phyloP scores from a whole-genome alignment of 495 filamentous ascomycete genomes.

The Annulohypoxylon stygium region DNA sequence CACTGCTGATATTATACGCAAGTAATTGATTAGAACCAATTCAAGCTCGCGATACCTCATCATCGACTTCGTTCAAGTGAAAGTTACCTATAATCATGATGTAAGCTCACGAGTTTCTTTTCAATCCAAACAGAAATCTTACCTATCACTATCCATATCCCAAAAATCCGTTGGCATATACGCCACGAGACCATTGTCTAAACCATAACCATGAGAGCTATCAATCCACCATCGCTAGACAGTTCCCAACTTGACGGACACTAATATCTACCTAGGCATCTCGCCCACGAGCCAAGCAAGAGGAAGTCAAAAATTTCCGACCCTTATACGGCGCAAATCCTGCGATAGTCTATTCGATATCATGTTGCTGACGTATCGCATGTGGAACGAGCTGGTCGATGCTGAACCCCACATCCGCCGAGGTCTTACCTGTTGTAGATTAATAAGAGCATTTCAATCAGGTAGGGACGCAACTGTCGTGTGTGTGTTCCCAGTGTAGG shows the following conservation, averaged over 20 bases:
- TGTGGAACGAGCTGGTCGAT: not conserved
- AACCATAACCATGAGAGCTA: not conserved
- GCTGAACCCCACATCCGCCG: not conserved
- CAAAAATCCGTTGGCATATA: too few species aligned
- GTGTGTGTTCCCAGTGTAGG: slow-evolving; percentile 15
- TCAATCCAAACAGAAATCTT: too few species aligned
- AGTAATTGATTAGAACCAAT: too few species aligned
- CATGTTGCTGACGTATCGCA: not conserved
- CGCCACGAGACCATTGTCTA: not conserved
- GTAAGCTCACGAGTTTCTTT: too few species aligned
- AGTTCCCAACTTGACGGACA: not conserved
- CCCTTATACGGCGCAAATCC: not conserved
- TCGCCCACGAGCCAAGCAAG: not conserved
- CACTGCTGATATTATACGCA: too few species aligned
- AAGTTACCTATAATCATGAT: too few species aligned
- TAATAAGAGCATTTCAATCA: not conserved
- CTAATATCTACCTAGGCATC: slow-evolving; percentile 2
- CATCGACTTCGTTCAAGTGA: too few species aligned
- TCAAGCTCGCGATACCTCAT: too few species aligned
- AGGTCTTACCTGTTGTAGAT: slow-evolving; percentile 4
- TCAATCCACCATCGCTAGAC: not conserved
- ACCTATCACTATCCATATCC: too few species aligned
- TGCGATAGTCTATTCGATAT: not conserved
- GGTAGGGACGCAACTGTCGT: not conserved
- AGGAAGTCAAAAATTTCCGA: slow-evolving; percentile 5